Evolutionary conservation across 2,329 filamentous ascomycete genomes (phyloP).

Genomic region (Xylaria sp.): DNA sequence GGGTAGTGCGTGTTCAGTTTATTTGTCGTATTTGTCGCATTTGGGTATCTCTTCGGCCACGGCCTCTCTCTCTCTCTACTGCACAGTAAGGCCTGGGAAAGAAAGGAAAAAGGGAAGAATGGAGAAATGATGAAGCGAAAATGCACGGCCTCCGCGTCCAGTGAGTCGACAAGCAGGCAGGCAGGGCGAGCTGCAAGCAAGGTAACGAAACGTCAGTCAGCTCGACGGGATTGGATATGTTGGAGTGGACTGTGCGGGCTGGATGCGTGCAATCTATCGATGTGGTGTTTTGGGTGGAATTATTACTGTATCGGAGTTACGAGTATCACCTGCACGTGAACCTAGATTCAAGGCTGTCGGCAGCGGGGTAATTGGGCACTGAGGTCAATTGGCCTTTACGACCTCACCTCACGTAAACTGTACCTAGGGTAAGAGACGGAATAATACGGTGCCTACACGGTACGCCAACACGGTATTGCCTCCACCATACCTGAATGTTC

Average conservation of each 20-base stretch:
- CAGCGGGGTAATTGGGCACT: not conserved
- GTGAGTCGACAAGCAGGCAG: not conserved
- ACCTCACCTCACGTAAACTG: no score
- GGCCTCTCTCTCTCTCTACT: not conserved
- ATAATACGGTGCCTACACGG: no score
- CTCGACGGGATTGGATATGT: not conserved
- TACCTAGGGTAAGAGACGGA: no score
- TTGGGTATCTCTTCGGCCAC: not conserved
- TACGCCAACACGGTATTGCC: no score
- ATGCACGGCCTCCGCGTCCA: not conserved
- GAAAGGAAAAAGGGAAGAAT: not conserved
- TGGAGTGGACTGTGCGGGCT: not conserved
- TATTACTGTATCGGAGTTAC: no score
- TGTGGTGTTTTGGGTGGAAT: no score
- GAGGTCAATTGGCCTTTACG: no score
- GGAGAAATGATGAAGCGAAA: not conserved
- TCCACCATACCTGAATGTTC: no score
- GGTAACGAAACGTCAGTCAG: not conserved
- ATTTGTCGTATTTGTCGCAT: not conserved
- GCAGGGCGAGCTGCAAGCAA: not conserved
- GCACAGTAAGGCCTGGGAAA: not conserved
- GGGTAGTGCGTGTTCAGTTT: not conserved
- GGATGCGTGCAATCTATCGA: not conserved
- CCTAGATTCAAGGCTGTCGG: no score
- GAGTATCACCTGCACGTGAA: no score